Conservation (phyloP, 345 rosid genomes). For the Crucihimalaya himalaica region DNA sequence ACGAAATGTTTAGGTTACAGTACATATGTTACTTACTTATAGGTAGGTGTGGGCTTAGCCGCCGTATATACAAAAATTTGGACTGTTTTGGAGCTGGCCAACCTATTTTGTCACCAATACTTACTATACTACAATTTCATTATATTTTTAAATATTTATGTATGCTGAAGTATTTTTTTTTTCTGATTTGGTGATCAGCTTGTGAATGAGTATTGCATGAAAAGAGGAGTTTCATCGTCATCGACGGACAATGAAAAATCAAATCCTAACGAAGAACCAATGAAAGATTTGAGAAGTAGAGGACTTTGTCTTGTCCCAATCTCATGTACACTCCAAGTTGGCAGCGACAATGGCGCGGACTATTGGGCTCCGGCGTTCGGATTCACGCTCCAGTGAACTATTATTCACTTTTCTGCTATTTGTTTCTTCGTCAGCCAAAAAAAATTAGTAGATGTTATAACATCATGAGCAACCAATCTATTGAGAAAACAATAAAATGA, state of each 20-base stretch:
- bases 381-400: constrained; percentile 41
- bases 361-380: constrained; percentile 78
- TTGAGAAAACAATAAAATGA: constrained; percentile 24
- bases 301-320: constrained; percentile 85
- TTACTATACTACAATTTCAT: not conserved
- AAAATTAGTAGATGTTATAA: constrained; percentile 46
- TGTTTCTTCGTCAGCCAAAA: constrained; percentile 15
- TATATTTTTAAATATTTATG: not conserved
- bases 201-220: constrained; percentile 54
- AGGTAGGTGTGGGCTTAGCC: not conserved
- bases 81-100: not conserved
- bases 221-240: constrained; percentile 45
- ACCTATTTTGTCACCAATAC: not conserved
- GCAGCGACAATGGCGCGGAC: constrained; percentile 68
- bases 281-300: constrained; percentile 66
- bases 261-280: constrained; percentile 38
- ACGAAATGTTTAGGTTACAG: no score
- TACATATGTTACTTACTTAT: not conserved
- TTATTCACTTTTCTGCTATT: not conserved
- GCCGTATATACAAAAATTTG: not conserved
- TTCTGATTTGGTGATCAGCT: constrained; percentile 44
- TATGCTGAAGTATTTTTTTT: not conserved
- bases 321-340: constrained; percentile 67
- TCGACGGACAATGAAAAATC: constrained; percentile 37
- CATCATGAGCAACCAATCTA: constrained; percentile 67